Evolutionary conservation across 169 alveolate species (phyloP), one percentile per base, ranked within the genome.

Genomic region (Cryptosporidium muris): DNA sequence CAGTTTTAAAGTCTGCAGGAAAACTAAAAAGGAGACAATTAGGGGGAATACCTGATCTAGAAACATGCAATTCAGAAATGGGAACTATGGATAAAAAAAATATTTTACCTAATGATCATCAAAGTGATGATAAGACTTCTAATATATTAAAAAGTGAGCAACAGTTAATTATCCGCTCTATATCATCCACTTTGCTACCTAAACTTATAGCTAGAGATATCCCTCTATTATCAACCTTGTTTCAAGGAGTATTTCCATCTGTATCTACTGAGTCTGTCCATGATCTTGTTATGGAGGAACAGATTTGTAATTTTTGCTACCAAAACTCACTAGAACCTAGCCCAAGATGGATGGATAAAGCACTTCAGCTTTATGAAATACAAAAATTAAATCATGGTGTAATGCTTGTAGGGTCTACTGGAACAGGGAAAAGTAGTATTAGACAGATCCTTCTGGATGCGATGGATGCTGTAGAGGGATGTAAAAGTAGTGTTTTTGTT

Each of bases 381-480:
- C 94, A 94, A 92, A 94, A 94, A 82, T 91, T 96, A 52, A 97
- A 97, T 80, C 99, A 97, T 88, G 99, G 99, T 45, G 95, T 97
- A 14, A 96, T 97, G 98, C 89, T 97, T 94, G 99, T 97, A 45
- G 99, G 99, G 4, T 97, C 96, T 63, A 96, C 98, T 42, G 98
- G 98, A 14, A 93, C 97, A 36, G 99, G 99, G 36, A 97, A 97
- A 89, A 89, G 93, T 37, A 92, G 94, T 25, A 92, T 92, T 56
- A 90, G 95, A 94, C 89, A 92, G 51, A 63, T 95, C 45, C 91
- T 96, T 51, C 88, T 94, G 63, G 98, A 96, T 64, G 97, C 99
- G 0, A 89, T 95, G 90, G 95, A 94, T 80, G 92, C 91, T 64
- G 65, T 96, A 65, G 98, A 96, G 67, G 93, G 94, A 36, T 90